A percentile compares a stretch with the other conserved stretches of the same genome.
phyloP scores from a whole-genome alignment of 192 early-diverging fungal species.

The Lunasporangiospora selenospora region DNA sequence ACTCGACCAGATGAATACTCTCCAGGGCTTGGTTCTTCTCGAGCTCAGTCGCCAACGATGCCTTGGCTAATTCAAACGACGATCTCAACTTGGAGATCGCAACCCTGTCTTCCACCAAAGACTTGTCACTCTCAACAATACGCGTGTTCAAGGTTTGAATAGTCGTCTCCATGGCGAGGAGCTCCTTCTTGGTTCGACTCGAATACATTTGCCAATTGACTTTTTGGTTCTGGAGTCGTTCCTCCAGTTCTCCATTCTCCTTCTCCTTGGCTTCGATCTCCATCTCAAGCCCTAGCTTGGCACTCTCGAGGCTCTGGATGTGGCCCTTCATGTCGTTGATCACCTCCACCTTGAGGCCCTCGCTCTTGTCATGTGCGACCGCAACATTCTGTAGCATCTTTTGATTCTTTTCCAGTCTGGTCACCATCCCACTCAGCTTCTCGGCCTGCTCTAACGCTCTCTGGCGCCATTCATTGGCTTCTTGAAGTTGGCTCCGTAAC shows the following conservation, averaged over 20 bases:
- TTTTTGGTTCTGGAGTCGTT: neutral
- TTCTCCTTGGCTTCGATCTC: constrained; percentile 3
- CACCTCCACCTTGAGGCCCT: constrained; percentile 3
- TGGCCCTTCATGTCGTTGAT: constrained; percentile 2
- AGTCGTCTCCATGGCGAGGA: constrained; percentile 13
- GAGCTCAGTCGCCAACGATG: constrained; percentile 6
- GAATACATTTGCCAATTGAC: constrained; percentile 1
- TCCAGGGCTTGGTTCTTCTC: constrained; percentile 24
- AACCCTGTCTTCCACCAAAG: neutral
- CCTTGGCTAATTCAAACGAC: constrained; percentile 6
- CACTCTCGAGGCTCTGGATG: constrained; percentile 8
- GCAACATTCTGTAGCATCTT: neutral
- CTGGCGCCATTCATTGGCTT: constrained; percentile 7
- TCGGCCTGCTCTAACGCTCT: constrained; percentile 15
- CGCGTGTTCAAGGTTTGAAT: constrained; percentile 12
- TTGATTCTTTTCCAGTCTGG: constrained; percentile 8
- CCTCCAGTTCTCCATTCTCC: constrained; percentile 7
- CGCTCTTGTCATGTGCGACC: constrained; percentile 13
- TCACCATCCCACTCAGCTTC: constrained; percentile 14
- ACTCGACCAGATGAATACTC: constrained; percentile 4
- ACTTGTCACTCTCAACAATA: constrained; percentile 14
- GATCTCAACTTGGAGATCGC: neutral
- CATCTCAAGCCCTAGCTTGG: constrained; percentile 1
- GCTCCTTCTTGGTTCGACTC: constrained; percentile 6
- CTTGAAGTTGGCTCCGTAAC: constrained; percentile 3